These are phyloP conservation scores for Melaleuca quinquenervia DNA, from an alignment of 345 rosid genomes.

Conservation along the genomic window DNA sequence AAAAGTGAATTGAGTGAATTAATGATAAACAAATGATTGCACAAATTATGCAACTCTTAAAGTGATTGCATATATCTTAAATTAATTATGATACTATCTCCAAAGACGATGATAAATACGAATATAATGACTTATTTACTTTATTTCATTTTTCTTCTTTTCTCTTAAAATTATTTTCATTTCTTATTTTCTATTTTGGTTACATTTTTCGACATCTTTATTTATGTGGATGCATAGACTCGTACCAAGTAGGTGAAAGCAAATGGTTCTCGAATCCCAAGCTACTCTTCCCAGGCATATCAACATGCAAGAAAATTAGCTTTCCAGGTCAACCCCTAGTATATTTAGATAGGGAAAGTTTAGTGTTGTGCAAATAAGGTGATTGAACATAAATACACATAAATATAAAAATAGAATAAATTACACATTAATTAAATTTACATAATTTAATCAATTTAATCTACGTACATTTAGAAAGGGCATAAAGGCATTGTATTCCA, in stretches of 20 bases:
- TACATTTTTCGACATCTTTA: background rate
- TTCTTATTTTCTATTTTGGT: background rate
- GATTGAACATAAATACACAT: background rate
- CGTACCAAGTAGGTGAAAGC: background rate
- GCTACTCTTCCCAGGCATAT: background rate
- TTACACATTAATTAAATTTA: background rate
- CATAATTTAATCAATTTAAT: fast-evolving
- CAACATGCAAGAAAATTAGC: background rate
- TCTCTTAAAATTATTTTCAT: background rate
- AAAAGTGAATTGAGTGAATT: background rate
- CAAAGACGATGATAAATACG: background rate
- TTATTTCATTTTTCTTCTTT: no score
- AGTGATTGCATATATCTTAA: background rate
- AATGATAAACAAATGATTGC: background rate
- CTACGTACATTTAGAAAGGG: background rate
- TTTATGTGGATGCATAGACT: background rate
- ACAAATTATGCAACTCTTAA: background rate
- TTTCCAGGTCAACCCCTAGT: background rate
- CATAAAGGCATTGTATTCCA: no score
- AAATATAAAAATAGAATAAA: background rate
- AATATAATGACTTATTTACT: background rate
- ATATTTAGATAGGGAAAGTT: background rate
- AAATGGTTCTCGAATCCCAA: background rate
- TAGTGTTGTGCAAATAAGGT: background rate
- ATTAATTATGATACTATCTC: background rate